Base-by-base conservation (phyloP, 345 rosid genomes). In the Citrus sp. region DNA sequence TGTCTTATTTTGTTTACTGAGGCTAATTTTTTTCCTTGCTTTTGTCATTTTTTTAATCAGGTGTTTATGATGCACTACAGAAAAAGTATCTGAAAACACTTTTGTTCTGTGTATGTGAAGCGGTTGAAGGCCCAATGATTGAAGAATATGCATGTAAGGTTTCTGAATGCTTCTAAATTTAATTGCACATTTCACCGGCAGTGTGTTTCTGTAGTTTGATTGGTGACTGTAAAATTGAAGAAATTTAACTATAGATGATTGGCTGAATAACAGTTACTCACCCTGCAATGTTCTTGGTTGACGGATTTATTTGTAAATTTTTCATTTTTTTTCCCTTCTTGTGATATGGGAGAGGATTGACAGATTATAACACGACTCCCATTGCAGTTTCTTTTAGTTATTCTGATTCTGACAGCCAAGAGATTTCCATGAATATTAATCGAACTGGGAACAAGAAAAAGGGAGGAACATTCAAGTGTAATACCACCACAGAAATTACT, bases 1-100 rank as follows among this genome's bases (percentile, higher is more conserved):
- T 32, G 13, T 56, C 61, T 9, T 5, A 9, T 72, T 54, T 55
- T 56, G 27, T 72, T 22, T 21, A 2, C 34, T 4, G 19, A 49
- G 2, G 28, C 78, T 80, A 40, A n/a, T 55, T 12, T 9, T 80
- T 70, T 80, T 61, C 58, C 78, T 74, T 27, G 77, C 76, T 27
- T n/a, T 67, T 16, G 10, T 27, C 27, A 21, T 63, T 22, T 65
- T 67, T 67, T 42, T 75, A 54, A 54, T 2, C 80, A 94, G 98
- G 99, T 70, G 98, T 97, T 62, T 93, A 94, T 18, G 97, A 96
- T 85, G 99, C 99, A 30, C 77, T 97, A 2, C 94, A 93, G 93
- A 92, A 85, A 85, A 94, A 93, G 76, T 96, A 96, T 80, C 86
- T 94, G 87, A 92, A 87, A 85, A 93, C 94, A 70, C 95, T 96